phyloP scores from a whole-genome alignment of 2,329 filamentous ascomycete species.

The Pezicula neosporulosa region DNA sequence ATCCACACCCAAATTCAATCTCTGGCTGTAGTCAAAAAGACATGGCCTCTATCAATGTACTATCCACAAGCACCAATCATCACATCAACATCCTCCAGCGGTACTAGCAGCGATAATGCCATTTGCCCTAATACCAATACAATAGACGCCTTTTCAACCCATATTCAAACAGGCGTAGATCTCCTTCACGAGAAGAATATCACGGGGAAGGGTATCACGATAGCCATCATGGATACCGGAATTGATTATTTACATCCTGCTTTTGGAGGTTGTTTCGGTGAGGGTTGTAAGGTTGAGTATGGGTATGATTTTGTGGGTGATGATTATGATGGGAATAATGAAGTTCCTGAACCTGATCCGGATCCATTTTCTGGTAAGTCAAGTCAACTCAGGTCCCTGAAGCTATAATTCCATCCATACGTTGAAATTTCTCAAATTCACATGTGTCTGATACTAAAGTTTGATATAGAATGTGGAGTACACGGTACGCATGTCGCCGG shows the following conservation, averaged over 20 bases:
- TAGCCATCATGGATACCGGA: constrained; percentile 1
- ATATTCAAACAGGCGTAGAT: background rate
- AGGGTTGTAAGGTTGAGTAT: constrained; percentile 51
- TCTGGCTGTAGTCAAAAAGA: too few species aligned
- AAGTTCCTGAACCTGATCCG: background rate
- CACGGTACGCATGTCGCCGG: constrained; percentile 38
- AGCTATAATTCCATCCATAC: too few species aligned
- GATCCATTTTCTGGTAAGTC: background rate
- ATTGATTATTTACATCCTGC: constrained; percentile 1
- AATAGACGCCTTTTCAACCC: background rate
- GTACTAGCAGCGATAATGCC: too few species aligned
- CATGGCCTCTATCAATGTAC: too few species aligned
- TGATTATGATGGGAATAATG: constrained; percentile 9
- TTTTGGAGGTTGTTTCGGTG: constrained; percentile 59
- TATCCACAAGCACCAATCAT: too few species aligned
- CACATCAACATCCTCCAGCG: too few species aligned
- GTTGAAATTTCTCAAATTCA: too few species aligned
- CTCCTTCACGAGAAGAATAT: background rate
- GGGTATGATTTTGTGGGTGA: constrained; percentile 55
- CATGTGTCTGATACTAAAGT: constrained; percentile 36
- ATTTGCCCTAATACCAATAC: too few species aligned
- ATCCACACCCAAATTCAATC: too few species aligned
- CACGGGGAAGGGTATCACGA: background rate
- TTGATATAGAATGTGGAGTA: background rate
- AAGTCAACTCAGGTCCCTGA: too few species aligned